A percentile compares a stretch with the other conserved stretches of the same genome.
These are phyloP conservation scores for Eucalyptus pumila DNA, from an alignment of 345 rosid genomes.

Conservation along the genomic window DNA sequence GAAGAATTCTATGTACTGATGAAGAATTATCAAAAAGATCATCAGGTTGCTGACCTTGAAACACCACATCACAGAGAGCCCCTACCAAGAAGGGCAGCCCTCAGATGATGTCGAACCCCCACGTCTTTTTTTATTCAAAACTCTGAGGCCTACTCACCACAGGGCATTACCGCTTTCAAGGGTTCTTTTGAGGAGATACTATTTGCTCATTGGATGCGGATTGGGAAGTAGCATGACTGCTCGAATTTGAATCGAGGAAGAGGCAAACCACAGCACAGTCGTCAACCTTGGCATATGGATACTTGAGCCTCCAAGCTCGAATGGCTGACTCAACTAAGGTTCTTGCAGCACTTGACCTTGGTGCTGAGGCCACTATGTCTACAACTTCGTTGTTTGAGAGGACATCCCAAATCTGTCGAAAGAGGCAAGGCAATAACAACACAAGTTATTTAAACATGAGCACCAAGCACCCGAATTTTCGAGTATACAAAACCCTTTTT, in stretches of 20 bases:
- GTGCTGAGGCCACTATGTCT: conserved; percentile 24
- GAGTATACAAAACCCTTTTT: not conserved
- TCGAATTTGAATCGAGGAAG: conserved; percentile 7
- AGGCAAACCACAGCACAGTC: conserved; percentile 36
- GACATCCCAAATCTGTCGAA: conserved; percentile 28
- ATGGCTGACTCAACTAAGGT: conserved; percentile 23
- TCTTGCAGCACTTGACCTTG: conserved; percentile 14
- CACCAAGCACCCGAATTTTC: not conserved
- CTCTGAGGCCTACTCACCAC: not conserved
- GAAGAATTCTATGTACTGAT: not conserved
- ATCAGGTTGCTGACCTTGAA: not conserved
- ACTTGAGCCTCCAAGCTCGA: conserved; percentile 27
- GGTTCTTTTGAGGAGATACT: not conserved
- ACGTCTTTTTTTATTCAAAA: not conserved
- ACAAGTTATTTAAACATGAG: not conserved
- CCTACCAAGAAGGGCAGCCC: not conserved
- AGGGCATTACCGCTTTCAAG: not conserved
- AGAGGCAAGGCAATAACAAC: not conserved
- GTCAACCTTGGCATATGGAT: conserved; percentile 25
- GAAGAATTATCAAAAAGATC: not conserved
- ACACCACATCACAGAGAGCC: not conserved
- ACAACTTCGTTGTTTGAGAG: conserved; percentile 31
- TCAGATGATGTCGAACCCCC: not conserved
- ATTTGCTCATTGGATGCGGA: not conserved
- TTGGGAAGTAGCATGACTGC: not conserved